Conservation (phyloP, 345 rosid species). For the Rubroshorea leprosula region DNA sequence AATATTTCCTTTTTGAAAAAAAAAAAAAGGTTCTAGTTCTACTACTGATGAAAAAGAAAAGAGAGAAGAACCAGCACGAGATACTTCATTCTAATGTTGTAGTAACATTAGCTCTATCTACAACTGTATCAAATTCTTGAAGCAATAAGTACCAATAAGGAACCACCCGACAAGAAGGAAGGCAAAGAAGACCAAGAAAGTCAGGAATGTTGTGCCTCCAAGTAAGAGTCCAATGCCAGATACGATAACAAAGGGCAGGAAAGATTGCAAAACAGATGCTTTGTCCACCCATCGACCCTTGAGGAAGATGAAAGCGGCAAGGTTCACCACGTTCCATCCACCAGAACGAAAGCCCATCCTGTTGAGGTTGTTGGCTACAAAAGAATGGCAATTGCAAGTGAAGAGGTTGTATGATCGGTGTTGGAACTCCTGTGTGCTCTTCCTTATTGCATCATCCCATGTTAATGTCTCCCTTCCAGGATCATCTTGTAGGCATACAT, state of each 20-base stretch:
- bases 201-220: slow-evolving; percentile 59
- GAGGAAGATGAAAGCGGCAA: slow-evolving; percentile 59
- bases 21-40: too few species aligned
- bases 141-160: slow-evolving; percentile 68
- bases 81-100: too few species aligned
- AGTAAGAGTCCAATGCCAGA: slow-evolving; percentile 50
- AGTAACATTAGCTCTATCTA: slow-evolving; percentile 30
- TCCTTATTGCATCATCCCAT: slow-evolving; percentile 73
- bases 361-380: slow-evolving; percentile 87
- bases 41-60: too few species aligned
- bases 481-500: slow-evolving; percentile 21
- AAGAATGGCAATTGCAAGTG: slow-evolving; percentile 95
- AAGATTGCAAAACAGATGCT: slow-evolving; percentile 40
- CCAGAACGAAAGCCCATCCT: slow-evolving; percentile 61
- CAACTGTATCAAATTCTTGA: slow-evolving; percentile 63
- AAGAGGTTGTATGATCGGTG: slow-evolving; percentile 72
- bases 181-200: slow-evolving; percentile 41
- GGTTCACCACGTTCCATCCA: slow-evolving; percentile 88
- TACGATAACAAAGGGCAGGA: slow-evolving; percentile 49
- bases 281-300: slow-evolving; percentile 80
- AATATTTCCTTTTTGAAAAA: too few species aligned
- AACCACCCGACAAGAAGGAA: slow-evolving; percentile 74
- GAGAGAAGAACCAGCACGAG: too few species aligned
- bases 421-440: slow-evolving; percentile 78
- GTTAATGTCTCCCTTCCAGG: slow-evolving; percentile 33